Base-by-base conservation (phyloP, 768 basidiomycete genomes). In the Myochromella boudieri region DNA sequence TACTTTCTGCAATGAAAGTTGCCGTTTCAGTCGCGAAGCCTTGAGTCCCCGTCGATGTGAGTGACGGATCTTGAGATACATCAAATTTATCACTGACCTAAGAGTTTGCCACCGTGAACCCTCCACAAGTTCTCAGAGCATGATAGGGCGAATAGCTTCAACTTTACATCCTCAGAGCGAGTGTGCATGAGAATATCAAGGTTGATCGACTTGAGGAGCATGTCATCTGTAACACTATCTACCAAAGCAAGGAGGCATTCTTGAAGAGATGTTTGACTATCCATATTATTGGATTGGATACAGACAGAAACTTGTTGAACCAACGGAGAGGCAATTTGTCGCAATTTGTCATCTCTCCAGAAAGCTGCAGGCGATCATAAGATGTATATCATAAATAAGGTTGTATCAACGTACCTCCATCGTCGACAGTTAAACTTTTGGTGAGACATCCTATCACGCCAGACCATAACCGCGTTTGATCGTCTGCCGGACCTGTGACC, bases 321-420 rank as follows among this genome's bases (percentile, higher is more conserved):
- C 24, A 94, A 53, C 1, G 78, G 69, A 4, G 77, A 66, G 4
- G 80, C 62, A 6, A 95, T 68, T 44, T 80, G 77, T 6, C 81
- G 75, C 18, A 91, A 63, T 53, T 86, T 87, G 59, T 91, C 85
- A 52, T 91, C 87, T 3, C 88, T 82, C 95, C 95, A 97, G 76
- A 90, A 97, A 8, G 74, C 94, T 95, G 53, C 14, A 12, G 4
- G 28, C 11, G 22, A 32, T 15, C 37, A 52, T 21, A 36, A 25
- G n/a, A 21, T 37, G 33, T 9, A 3, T 24, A 39, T 20, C 1
- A n/a, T 11, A 29, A 14, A 37, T 27, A 21, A 15, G 31, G 21
- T 18, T 14, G 38, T 10, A 12, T 22, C 10, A 1, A 68, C 85
- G 39, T 56, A 91, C 92, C 81, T 53, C 84, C 85, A 53, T 97